A percentile compares a stretch with the other conserved stretches of the same genome.
Evolutionary conservation across 2,329 filamentous ascomycete species (phyloP).

Genomic region (Phialophora macrospora): DNA sequence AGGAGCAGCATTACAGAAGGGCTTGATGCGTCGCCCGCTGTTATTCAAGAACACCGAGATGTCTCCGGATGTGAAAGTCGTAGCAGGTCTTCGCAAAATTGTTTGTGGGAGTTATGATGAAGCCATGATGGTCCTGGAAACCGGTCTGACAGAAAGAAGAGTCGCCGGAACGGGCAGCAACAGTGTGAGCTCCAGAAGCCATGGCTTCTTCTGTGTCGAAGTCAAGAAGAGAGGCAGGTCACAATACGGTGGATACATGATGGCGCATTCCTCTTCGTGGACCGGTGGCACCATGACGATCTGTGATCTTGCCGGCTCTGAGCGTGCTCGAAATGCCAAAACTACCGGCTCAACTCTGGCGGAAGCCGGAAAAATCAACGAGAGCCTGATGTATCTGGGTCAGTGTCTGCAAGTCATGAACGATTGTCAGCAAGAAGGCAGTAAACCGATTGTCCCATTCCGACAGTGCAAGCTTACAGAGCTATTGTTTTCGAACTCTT

Average conservation of each 20-base stretch:
- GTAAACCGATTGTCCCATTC: conserved; percentile 78
- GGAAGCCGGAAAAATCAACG: conserved; percentile 97
- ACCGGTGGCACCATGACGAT: conserved; percentile 37
- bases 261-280: conserved; percentile 58
- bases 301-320: conserved; percentile 64
- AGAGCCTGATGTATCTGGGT: conserved; percentile 96
- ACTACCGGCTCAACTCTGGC: conserved; percentile 89
- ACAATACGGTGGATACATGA: conserved; percentile 54
- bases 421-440: conserved; percentile 69
- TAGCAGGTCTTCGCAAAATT: conserved; percentile 88
- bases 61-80: conserved; percentile 89
- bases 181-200: conserved; percentile 86
- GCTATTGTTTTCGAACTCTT: conserved; percentile 85
- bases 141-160: conserved; percentile 81
- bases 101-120: conserved; percentile 82
- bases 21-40: conserved; percentile 75
- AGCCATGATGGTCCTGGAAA: conserved; percentile 86
- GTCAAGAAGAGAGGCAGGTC: conserved; percentile 76
- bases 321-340: conserved; percentile 90
- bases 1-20: conserved; percentile 62
- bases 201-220: conserved; percentile 95
- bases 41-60: conserved; percentile 91
- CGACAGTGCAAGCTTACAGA: conserved; percentile 86
- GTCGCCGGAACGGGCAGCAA: conserved; percentile 93
- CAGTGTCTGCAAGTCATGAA: conserved; percentile 97